phyloP scores from a whole-genome alignment of 495 filamentous ascomycete genomes.

The Sphaerosporella brunnea region DNA sequence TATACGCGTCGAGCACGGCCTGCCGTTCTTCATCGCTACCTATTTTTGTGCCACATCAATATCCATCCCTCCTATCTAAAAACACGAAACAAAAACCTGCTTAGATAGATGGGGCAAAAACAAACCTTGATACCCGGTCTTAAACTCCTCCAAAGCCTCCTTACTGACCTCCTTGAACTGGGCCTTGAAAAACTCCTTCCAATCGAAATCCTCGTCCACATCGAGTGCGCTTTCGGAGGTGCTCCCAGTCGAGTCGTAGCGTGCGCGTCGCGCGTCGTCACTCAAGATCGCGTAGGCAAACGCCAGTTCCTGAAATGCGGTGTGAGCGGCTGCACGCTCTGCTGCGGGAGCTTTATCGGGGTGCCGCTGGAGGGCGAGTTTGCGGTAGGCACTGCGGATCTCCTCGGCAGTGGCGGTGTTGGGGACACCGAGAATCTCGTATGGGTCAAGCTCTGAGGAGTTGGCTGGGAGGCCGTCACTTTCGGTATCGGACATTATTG shows the following conservation, averaged over 20 bases:
- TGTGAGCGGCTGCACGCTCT: constrained; percentile 45
- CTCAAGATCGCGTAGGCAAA: constrained; percentile 89
- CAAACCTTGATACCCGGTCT: constrained; percentile 47
- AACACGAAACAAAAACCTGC: no score
- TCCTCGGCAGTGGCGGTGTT: constrained; percentile 47
- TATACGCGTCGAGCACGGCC: constrained; percentile 62
- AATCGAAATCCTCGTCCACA: constrained; percentile 59
- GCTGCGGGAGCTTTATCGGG: constrained; percentile 83
- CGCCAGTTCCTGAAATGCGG: constrained; percentile 71
- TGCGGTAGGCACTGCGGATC: constrained; percentile 73
- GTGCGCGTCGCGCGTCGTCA: constrained; percentile 51
- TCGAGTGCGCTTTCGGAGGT: constrained; percentile 60
- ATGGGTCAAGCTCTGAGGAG: constrained; percentile 57
- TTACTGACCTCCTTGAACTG: constrained; percentile 57
- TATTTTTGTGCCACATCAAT: constrained; percentile 9
- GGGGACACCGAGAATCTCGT: constrained; percentile 56
- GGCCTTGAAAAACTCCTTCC: constrained; percentile 68
- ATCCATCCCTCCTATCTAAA: background rate
- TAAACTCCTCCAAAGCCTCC: constrained; percentile 54
- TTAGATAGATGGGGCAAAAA: constrained; percentile 1
- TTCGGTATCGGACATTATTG: background rate
- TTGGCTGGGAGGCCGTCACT: constrained; percentile 28
- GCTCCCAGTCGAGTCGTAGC: constrained; percentile 77
- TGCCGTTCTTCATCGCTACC: constrained; percentile 65
- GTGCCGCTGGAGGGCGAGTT: constrained; percentile 75